Evolutionary conservation across 1,284 basidiomycete species (phyloP).

Genomic region (Boletus semigastroideus): DNA sequence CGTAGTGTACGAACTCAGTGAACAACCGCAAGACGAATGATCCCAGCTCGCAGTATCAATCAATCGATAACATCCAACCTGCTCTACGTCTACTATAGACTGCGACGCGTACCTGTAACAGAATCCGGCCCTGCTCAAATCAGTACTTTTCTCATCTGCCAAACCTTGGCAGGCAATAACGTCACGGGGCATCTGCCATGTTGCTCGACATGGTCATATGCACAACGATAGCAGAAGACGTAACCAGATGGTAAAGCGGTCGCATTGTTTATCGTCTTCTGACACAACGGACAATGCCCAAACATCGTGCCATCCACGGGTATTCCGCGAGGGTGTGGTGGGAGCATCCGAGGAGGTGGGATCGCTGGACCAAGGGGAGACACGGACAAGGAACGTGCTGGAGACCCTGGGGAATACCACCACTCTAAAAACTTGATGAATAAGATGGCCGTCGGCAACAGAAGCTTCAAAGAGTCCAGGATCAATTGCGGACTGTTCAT

Average conservation of each 20-base stretch:
- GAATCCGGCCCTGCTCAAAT: constrained; percentile 43
- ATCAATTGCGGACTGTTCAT: constrained; percentile 58
- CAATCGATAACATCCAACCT: constrained; percentile 4
- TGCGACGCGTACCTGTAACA: constrained; percentile 1
- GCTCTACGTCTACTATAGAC: constrained; percentile 1
- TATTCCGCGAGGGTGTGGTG: constrained; percentile 68
- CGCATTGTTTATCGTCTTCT: constrained; percentile 77
- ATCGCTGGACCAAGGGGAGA: constrained; percentile 66
- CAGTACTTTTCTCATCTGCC: constrained; percentile 87
- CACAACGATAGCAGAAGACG: constrained; percentile 95
- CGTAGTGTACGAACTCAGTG: too few species aligned
- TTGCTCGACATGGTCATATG: constrained; percentile 81
- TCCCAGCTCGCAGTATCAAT: not conserved
- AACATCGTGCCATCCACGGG: constrained; percentile 62
- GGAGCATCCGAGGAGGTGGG: constrained; percentile 72
- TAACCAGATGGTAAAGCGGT: constrained; percentile 92
- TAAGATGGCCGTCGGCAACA: constrained; percentile 92
- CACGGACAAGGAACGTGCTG: constrained; percentile 64
- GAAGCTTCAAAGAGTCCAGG: constrained; percentile 76
- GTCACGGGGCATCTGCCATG: constrained; percentile 87
- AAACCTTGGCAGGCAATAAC: constrained; percentile 66
- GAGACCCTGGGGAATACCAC: constrained; percentile 98
- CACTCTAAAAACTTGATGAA: constrained; percentile 98
- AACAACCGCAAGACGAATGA: not conserved
- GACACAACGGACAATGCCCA: constrained; percentile 85